A percentile compares a stretch with the other conserved stretches of the same genome.
Evolutionary conservation across 2,329 filamentous ascomycete genomes (phyloP).

Genomic region (Lachnellula arida): DNA sequence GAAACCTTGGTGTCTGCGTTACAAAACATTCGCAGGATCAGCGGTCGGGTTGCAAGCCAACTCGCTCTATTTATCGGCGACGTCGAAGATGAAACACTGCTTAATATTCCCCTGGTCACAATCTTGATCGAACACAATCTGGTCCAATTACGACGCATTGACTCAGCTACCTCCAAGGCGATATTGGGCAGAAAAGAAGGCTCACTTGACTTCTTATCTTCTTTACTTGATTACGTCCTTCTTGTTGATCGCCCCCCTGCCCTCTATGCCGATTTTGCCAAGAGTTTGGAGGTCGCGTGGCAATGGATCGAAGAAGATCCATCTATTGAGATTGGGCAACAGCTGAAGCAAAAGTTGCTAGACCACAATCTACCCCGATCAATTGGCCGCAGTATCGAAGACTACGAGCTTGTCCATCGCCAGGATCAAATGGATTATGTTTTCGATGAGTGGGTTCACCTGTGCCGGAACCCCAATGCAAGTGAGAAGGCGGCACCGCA

Average conservation of each 20-base stretch:
- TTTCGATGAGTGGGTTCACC: slow-evolving; percentile 90
- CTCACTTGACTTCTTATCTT: slow-evolving; percentile 74
- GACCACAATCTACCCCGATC: slow-evolving; percentile 52
- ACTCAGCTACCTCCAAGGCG: slow-evolving; percentile 67
- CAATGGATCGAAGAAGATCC: slow-evolving; percentile 75
- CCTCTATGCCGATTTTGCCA: slow-evolving; percentile 79
- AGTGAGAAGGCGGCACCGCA: slow-evolving; percentile 66
- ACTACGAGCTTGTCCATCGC: slow-evolving; percentile 47
- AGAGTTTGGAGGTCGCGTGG: slow-evolving; percentile 76
- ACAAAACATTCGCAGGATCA: slow-evolving; percentile 55
- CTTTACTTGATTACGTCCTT: slow-evolving; percentile 72
- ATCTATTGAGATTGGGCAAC: slow-evolving; percentile 58
- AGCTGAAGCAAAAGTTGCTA: slow-evolving; percentile 63
- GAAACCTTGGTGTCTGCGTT: slow-evolving; percentile 60
- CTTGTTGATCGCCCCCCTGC: slow-evolving; percentile 73
- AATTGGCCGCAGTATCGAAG: slow-evolving; percentile 36
- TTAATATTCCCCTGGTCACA: slow-evolving; percentile 53
- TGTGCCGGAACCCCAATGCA: slow-evolving; percentile 72
- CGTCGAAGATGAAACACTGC: slow-evolving; percentile 50
- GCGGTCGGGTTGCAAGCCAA: slow-evolving; percentile 46
- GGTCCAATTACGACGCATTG: slow-evolving; percentile 60
- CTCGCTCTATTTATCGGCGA: slow-evolving; percentile 53
- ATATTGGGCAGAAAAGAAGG: slow-evolving; percentile 65
- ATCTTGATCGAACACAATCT: slow-evolving; percentile 57
- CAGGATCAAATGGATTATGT: slow-evolving; percentile 89